Conservation (phyloP, 1,284 basidiomycete genomes). For the Cutaneotrichosporon sp. region DNA sequence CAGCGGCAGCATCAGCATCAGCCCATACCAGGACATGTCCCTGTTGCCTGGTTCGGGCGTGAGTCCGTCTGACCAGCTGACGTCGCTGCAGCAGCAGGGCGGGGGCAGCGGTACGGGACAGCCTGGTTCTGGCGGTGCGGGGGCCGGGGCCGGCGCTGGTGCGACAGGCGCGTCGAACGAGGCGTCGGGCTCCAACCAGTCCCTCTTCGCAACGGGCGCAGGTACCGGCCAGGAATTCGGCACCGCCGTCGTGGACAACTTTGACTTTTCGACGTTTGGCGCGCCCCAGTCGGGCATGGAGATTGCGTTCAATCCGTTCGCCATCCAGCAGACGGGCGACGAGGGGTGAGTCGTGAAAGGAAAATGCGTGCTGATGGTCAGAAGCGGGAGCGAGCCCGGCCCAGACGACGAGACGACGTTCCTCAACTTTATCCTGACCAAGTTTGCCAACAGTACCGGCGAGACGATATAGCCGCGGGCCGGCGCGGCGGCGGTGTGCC, state of each 20-base stretch:
- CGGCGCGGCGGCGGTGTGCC: no score
- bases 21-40: conserved; percentile 19
- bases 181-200: not conserved
- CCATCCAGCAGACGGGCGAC: conserved; percentile 38
- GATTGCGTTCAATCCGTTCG: conserved; percentile 46
- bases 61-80: conserved; percentile 5
- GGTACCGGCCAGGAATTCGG: conserved; percentile 23
- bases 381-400: conserved; percentile 14
- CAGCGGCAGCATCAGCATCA: conserved; percentile 11
- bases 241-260: conserved; percentile 29
- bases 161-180: not conserved
- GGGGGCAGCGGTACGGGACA: not conserved
- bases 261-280: conserved; percentile 41
- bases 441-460: conserved; percentile 42
- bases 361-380: conserved; percentile 3
- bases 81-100: conserved; percentile 2
- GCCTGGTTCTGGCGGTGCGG: no score
- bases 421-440: conserved; percentile 43
- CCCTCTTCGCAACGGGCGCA: not conserved
- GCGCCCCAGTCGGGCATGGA: conserved; percentile 20
- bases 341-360: conserved; percentile 31
- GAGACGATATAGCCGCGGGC: conserved; percentile 24
- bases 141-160: not conserved
- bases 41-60: conserved; percentile 4
- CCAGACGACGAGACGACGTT: conserved; percentile 40